A percentile compares a stretch with the other conserved stretches of the same genome.
phyloP scores from a whole-genome alignment of 495 filamentous ascomycete genomes.

The Astrothelium macrocarpum region DNA sequence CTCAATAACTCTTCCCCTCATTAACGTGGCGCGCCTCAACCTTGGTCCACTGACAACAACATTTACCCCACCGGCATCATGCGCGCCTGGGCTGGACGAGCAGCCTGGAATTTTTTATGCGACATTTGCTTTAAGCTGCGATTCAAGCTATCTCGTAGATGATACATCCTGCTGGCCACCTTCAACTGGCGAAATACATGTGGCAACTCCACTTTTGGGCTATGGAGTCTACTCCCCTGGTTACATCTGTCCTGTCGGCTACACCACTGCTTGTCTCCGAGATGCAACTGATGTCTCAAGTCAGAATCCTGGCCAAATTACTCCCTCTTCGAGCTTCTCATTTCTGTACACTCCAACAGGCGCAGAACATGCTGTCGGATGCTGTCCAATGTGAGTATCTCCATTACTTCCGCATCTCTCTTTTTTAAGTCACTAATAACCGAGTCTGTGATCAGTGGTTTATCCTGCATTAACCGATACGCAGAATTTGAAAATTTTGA shows the following conservation, averaged over 20 bases:
- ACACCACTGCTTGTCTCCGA: neutral
- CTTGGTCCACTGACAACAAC: constrained; percentile 3
- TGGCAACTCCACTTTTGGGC: neutral
- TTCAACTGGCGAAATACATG: neutral
- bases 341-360: neutral
- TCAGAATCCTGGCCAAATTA: neutral
- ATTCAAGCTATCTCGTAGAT: neutral
- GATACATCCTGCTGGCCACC: neutral
- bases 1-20: neutral
- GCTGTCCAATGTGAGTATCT: neutral
- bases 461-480: neutral
- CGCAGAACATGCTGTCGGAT: neutral
- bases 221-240: neutral
- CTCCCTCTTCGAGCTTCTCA: neutral
- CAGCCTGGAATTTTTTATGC: too few species aligned
- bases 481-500: neutral
- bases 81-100: neutral
- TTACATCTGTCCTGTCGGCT: neutral
- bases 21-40: neutral
- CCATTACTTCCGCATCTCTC: neutral
- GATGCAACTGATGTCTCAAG: neutral
- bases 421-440: neutral
- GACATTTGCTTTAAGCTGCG: neutral
- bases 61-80: neutral
- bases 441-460: neutral